These are phyloP conservation scores for Talaromyces sp. DNA, from an alignment of 2,329 filamentous ascomycete species.

Conservation along the genomic window DNA sequence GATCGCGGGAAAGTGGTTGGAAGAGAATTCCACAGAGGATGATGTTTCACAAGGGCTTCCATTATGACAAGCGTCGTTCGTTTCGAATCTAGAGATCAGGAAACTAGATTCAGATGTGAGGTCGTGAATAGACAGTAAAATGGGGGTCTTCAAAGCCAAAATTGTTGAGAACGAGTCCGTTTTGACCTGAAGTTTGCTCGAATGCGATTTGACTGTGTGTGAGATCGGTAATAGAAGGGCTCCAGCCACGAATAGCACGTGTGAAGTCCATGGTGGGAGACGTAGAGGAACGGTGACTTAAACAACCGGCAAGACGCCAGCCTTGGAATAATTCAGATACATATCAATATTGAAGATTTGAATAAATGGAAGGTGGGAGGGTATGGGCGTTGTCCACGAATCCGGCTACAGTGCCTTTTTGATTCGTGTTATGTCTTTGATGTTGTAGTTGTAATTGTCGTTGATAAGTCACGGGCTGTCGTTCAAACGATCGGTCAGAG, in stretches of 20 bases:
- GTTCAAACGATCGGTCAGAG: background rate
- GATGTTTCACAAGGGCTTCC: conserved; percentile 26
- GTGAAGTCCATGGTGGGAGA: conserved; percentile 18
- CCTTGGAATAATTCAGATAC: conserved; percentile 11
- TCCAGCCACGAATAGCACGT: conserved; percentile 18
- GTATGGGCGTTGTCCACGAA: conserved; percentile 11
- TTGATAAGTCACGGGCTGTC: background rate
- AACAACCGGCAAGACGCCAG: conserved; percentile 18
- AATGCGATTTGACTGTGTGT: background rate
- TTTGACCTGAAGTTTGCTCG: background rate
- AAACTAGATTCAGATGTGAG: background rate
- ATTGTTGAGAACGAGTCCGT: background rate
- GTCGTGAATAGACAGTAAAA: background rate
- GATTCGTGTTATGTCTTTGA: conserved; percentile 9
- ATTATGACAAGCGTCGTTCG: conserved; percentile 22
- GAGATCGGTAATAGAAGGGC: conserved; percentile 11
- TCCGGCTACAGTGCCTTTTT: conserved; percentile 16
- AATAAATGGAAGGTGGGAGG: background rate
- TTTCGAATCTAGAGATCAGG: background rate
- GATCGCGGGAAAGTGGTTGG: conserved; percentile 36
- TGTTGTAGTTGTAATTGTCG: background rate
- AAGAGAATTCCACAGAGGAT: conserved; percentile 37
- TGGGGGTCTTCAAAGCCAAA: background rate
- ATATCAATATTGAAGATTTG: conserved; percentile 10
- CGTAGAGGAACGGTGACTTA: conserved; percentile 9